Conservation (phyloP, 2,329 filamentous ascomycete species). For the Pestalotiopsis sp. region DNA sequence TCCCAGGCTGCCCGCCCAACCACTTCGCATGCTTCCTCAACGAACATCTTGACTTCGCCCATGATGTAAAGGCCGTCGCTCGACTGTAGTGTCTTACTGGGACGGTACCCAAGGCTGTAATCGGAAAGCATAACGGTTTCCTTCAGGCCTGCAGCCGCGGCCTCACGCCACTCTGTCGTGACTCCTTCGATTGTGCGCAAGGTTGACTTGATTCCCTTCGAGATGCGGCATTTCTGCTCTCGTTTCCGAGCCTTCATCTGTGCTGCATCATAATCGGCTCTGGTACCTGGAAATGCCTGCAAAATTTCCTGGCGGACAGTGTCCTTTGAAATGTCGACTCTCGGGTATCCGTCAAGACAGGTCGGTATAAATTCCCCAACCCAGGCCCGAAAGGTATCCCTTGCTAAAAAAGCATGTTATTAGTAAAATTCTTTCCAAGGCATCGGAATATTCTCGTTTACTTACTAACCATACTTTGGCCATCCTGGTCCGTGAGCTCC, state of each 20-base stretch:
- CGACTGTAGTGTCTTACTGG: neutral
- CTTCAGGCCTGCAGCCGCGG: neutral
- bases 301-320: neutral
- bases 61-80: neutral
- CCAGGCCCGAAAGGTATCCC: neutral
- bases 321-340: neutral
- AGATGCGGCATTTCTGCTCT: neutral
- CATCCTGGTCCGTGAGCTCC: neutral
- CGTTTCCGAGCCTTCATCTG: neutral
- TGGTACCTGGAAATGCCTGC: neutral
- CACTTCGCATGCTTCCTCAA: neutral
- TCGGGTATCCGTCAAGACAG: neutral
- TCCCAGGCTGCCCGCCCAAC: neutral
- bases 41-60: neutral
- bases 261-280: neutral
- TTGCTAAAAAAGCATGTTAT: neutral
- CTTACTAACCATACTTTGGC: neutral
- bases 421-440: neutral
- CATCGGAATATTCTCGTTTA: neutral
- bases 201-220: neutral
- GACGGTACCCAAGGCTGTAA: neutral
- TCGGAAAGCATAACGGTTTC: neutral
- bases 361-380: neutral
- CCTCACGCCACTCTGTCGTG: neutral
- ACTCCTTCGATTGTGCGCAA: neutral